A percentile compares a stretch with the other conserved stretches of the same genome.
Conservation (phyloP, 176 grass and related monocot species). For the Bolboschoenus planiculmis region DNA sequence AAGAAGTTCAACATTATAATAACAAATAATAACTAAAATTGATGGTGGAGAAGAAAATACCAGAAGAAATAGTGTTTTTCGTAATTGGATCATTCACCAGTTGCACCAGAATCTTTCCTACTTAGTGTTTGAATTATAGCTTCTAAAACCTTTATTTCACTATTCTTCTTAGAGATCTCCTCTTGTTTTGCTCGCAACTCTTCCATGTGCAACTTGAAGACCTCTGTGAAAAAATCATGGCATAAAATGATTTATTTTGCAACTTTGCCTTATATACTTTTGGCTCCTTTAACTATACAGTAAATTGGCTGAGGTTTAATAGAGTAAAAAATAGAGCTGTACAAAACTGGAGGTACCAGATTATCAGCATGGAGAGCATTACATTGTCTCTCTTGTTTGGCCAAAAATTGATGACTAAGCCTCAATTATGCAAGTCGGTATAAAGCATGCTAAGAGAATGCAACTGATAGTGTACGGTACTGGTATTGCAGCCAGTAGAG, state of each 20-base stretch:
- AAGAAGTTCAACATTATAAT: not conserved
- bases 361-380: not conserved
- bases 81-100: constrained; percentile 31
- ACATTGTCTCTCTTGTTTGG: not conserved
- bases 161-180: constrained; percentile 79
- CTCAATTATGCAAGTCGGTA: not conserved
- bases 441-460: not conserved
- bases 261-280: not conserved
- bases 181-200: constrained; percentile 81
- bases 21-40: not conserved
- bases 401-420: not conserved
- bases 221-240: constrained; percentile 34
- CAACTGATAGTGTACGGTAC: not conserved
- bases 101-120: constrained; percentile 48
- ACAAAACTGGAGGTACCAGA: not conserved
- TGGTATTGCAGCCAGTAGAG: not conserved
- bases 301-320: not conserved
- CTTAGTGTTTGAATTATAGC: constrained; percentile 87
- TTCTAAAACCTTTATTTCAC: constrained; percentile 91
- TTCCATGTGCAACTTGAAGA: constrained; percentile 92
- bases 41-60: not conserved
- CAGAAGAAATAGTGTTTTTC: not conserved
- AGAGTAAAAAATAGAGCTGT: not conserved
- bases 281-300: not conserved
- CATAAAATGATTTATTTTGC: not conserved